Percentiles rank a stretch among this genome's conserved stretches.
Conservation (phyloP, 768 basidiomycete species). For the Coprinellus micaceus region DNA sequence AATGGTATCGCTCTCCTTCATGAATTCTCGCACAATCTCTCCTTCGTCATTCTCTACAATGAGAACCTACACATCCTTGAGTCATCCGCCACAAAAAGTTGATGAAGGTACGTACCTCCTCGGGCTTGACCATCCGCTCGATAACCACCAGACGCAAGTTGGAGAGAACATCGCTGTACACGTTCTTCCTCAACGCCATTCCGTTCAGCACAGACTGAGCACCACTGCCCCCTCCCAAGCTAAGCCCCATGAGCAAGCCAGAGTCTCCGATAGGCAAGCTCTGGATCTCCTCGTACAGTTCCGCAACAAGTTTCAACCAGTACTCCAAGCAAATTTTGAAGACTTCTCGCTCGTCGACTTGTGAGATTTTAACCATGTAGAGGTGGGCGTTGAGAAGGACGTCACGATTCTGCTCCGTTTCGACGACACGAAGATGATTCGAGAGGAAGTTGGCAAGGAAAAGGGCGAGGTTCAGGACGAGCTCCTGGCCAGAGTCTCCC, state of each 20-base stretch:
- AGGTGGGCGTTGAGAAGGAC: conserved; percentile 94
- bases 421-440: conserved; percentile 89
- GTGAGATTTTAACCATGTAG: conserved; percentile 97
- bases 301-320: conserved; percentile 93
- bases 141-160: conserved; percentile 95
- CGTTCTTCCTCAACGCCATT: conserved; percentile 84
- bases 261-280: conserved; percentile 84
- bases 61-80: conserved; percentile 61
- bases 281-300: conserved; percentile 96
- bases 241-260: conserved; percentile 84
- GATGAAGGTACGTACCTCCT: conserved; percentile 64
- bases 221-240: conserved; percentile 65
- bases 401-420: conserved; percentile 85
- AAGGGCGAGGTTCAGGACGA: conserved; percentile 94
- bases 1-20: conserved; percentile 98
- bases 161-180: conserved; percentile 92
- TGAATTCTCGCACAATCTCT: conserved; percentile 98
- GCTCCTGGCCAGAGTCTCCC: conserved; percentile 90
- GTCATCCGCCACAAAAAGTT: background rate
- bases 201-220: conserved; percentile 68
- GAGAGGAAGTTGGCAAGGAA: conserved; percentile 97
- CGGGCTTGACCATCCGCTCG: conserved; percentile 99
- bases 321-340: conserved; percentile 99
- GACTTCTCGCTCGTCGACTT: conserved; percentile 97
- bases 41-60: conserved; percentile 99